phyloP scores from a whole-genome alignment of 208 protist species.

The Phytomonas serpens region DNA sequence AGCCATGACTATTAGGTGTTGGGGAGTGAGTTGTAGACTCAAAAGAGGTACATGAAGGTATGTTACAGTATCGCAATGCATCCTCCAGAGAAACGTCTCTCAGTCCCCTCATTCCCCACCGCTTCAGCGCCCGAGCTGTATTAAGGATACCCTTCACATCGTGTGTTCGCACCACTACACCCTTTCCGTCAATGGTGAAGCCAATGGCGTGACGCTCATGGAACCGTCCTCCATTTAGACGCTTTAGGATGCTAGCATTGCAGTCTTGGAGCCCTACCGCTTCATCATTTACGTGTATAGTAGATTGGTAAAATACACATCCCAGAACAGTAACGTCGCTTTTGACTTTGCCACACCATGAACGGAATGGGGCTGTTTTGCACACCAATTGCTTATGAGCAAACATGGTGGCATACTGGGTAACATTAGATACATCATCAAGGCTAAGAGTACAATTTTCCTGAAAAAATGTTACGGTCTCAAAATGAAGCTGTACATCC shows the following conservation, averaged over 20 bases:
- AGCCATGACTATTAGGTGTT: not conserved
- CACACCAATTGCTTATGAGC: constrained; percentile 32
- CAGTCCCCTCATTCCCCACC: not conserved
- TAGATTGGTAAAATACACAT: constrained; percentile 38
- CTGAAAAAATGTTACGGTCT: constrained; percentile 55
- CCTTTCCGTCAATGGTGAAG: constrained; percentile 59
- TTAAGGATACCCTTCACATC: constrained; percentile 43
- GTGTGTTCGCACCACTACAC: constrained; percentile 34
- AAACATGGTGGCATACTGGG: constrained; percentile 31
- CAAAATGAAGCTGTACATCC: constrained; percentile 27
- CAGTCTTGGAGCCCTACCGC: constrained; percentile 33
- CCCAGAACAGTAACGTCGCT: not conserved
- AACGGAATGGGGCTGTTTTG: not conserved
- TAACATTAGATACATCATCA: constrained; percentile 19
- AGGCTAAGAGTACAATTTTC: constrained; percentile 28
- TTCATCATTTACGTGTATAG: constrained; percentile 35
- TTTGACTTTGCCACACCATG: not conserved
- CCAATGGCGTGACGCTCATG: constrained; percentile 50
- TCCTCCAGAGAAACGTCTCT: not conserved
- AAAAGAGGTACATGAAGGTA: constrained; percentile 8
- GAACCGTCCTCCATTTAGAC: constrained; percentile 24
- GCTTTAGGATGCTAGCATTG: constrained; percentile 19
- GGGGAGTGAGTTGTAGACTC: not conserved
- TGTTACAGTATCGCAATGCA: not conserved
- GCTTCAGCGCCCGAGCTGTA: constrained; percentile 3